A percentile compares a stretch with the other conserved stretches of the same genome.
Evolutionary conservation across 257 asterid genomes (phyloP).

Genomic region (Plectranthus barbatus): DNA sequence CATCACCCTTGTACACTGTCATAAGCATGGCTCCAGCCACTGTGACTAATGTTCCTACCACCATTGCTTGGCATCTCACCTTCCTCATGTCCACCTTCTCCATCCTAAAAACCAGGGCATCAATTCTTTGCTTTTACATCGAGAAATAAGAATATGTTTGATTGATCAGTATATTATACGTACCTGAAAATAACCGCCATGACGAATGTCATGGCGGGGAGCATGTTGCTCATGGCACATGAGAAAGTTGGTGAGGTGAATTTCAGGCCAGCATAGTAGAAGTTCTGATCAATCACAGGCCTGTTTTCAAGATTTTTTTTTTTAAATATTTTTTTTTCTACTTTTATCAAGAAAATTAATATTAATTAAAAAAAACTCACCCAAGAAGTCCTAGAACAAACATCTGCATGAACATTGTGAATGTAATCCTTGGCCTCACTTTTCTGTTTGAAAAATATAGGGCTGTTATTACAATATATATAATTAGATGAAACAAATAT

Average conservation of each 20-base stretch:
- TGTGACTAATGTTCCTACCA: constrained; percentile 67
- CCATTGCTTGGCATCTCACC: constrained; percentile 69
- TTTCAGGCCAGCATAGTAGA: constrained; percentile 77
- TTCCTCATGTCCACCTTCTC: constrained; percentile 61
- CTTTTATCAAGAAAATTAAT: no score
- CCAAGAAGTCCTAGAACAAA: constrained; percentile 84
- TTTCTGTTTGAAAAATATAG: constrained; percentile 34
- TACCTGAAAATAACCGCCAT: constrained; percentile 75
- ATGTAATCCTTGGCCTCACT: constrained; percentile 79
- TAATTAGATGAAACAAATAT: no score
- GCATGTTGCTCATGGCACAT: constrained; percentile 90
- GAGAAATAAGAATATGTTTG: not conserved
- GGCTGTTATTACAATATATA: not conserved
- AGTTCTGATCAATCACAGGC: constrained; percentile 85
- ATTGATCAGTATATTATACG: not conserved
- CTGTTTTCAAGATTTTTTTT: constrained; percentile 16
- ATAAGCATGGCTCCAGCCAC: constrained; percentile 73
- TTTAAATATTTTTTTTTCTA: no score
- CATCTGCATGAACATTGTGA: constrained; percentile 62
- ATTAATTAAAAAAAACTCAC: constrained; percentile 27
- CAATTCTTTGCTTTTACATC: no score
- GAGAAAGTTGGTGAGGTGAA: constrained; percentile 78
- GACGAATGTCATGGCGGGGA: constrained; percentile 82
- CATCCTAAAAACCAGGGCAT: constrained; percentile 38
- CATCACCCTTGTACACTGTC: constrained; percentile 80